A percentile compares a stretch with the other conserved stretches of the same genome.
Conservation (phyloP, 2,329 filamentous ascomycete species). For the Clonostachys byssicola region DNA sequence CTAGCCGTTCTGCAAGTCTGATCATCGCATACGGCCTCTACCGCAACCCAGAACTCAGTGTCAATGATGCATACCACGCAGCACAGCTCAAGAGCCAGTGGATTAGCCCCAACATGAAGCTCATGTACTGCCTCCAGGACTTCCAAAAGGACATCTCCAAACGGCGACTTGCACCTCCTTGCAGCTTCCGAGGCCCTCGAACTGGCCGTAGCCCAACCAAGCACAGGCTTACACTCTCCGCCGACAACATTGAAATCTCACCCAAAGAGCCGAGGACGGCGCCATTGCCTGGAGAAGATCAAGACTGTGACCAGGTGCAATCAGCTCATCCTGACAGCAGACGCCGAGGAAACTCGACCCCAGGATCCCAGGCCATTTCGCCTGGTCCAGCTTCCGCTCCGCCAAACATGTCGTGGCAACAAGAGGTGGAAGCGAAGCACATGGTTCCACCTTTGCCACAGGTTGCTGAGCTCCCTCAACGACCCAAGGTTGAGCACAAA, state of each 20-base stretch:
- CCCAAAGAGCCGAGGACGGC: slow-evolving; percentile 57
- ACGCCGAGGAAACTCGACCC: slow-evolving; percentile 48
- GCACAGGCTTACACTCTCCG: slow-evolving; percentile 57
- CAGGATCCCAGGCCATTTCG: slow-evolving; percentile 44
- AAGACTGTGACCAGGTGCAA: slow-evolving; percentile 14
- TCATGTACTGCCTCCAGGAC: slow-evolving; percentile 86
- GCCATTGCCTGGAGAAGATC: slow-evolving; percentile 46
- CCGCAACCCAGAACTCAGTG: slow-evolving; percentile 69
- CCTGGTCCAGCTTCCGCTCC: slow-evolving; percentile 66
- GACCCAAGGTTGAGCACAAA: slow-evolving; percentile 26
- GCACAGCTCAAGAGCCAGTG: slow-evolving; percentile 79
- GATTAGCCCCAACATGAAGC: slow-evolving; percentile 89
- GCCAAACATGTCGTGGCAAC: slow-evolving; percentile 56
- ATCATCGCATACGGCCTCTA: slow-evolving; percentile 85
- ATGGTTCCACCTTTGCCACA: slow-evolving; percentile 1
- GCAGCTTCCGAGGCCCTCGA: slow-evolving; percentile 43
- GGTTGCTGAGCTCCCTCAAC: slow-evolving; percentile 17
- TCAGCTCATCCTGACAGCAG: slow-evolving; percentile 15
- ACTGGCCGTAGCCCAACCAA: slow-evolving; percentile 53
- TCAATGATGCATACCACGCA: slow-evolving; percentile 79
- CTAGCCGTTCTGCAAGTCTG: slow-evolving; percentile 78
- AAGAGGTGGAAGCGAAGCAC: slow-evolving; percentile 26
- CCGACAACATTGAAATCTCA: slow-evolving; percentile 47
- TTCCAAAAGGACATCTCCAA: slow-evolving; percentile 63
- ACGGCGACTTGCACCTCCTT: slow-evolving; percentile 37